These are phyloP conservation scores for cucumber (Cucumis sativus) DNA, from an alignment of 306 rosid species.

Conservation along the genomic window Cucumber_9930_V3 NC_026661.2:15350001-15350500, in stretches of 20 bases:
- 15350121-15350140: constrained; percentile 42
- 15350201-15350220: constrained; percentile 48
- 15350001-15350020: constrained; percentile 23
- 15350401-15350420: constrained; percentile 24
- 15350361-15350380: constrained; percentile 18
- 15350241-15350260: constrained; percentile 99
- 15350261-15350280: constrained; percentile 80
- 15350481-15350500: background rate
- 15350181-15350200: background rate
- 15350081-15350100: constrained; percentile 23
- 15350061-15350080: background rate
- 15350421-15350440: constrained; percentile 29
- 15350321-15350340: constrained; percentile 37
- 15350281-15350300: constrained; percentile 57
- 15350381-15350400: background rate
- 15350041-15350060: constrained; percentile 14
- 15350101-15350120: constrained; percentile 52
- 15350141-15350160: constrained; percentile 72
- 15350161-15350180: constrained; percentile 16
- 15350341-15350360: constrained; percentile 54
- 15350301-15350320: constrained; percentile 30
- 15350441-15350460: constrained; percentile 26
- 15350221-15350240: constrained; percentile 99
- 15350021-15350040: constrained; percentile 31
- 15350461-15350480: background rate